A percentile compares a stretch with the other conserved stretches of the same genome.
Evolutionary conservation across 495 filamentous ascomycete species (phyloP).

Genomic region (Achaetomiella virescens): DNA sequence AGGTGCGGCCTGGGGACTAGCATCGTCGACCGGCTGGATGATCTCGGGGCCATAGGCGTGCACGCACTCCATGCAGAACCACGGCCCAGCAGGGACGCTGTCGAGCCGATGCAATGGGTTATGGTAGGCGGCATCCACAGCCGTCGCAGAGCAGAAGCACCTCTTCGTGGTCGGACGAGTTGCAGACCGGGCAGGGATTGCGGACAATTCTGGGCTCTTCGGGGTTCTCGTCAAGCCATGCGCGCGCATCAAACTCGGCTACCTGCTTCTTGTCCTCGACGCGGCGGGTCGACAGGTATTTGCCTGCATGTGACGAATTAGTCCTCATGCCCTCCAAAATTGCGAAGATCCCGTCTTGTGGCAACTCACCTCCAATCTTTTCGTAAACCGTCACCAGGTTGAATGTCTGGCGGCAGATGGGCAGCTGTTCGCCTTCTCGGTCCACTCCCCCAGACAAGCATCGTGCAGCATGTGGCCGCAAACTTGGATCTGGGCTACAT

Average conservation of each 20-base stretch:
- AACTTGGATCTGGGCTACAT: constrained; percentile 49
- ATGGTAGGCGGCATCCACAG: constrained; percentile 79
- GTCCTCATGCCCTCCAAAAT: constrained; percentile 7
- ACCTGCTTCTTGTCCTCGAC: constrained; percentile 88
- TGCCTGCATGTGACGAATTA: constrained; percentile 16
- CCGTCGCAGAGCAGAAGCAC: constrained; percentile 78
- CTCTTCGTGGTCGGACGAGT: constrained; percentile 66
- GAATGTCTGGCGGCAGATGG: constrained; percentile 88
- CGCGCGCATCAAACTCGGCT: constrained; percentile 76
- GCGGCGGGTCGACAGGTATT: constrained; percentile 63
- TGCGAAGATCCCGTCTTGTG: neutral
- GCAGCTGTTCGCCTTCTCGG: constrained; percentile 92
- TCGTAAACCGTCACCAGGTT: constrained; percentile 80
- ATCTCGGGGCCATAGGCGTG: constrained; percentile 44
- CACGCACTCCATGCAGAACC: constrained; percentile 80
- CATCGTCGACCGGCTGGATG: constrained; percentile 12
- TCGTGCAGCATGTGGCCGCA: constrained; percentile 91
- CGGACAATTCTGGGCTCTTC: constrained; percentile 58
- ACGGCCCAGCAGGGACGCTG: constrained; percentile 61
- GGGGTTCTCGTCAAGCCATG: constrained; percentile 66
- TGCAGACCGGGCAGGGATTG: constrained; percentile 76
- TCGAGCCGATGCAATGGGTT: constrained; percentile 80
- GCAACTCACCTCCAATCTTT: constrained; percentile 64
- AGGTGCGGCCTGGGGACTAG: neutral
- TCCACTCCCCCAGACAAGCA: constrained; percentile 86